These are phyloP conservation scores for Neopestalotiopsis sp. DNA, from an alignment of 2,329 filamentous ascomycete species.

Conservation along the genomic window DNA sequence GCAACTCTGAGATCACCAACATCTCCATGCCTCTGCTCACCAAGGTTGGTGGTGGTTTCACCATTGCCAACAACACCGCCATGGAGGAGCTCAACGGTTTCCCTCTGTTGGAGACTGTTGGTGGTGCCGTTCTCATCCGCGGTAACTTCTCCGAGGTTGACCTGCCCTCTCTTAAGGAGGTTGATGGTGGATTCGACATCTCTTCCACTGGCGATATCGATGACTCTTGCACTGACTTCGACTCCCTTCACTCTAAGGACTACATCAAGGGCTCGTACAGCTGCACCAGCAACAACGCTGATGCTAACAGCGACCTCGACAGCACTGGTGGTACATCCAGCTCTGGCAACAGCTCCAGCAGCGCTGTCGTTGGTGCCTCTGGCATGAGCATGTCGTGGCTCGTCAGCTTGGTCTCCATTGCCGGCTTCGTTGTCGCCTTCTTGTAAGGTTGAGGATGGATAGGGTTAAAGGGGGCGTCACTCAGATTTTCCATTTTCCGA, in stretches of 20 bases:
- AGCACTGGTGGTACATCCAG: slow-evolving; percentile 34
- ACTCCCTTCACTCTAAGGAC: slow-evolving; percentile 46
- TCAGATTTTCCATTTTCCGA: slow-evolving; percentile 31
- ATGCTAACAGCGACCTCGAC: slow-evolving; percentile 56
- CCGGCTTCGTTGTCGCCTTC: slow-evolving; percentile 52
- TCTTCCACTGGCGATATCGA: slow-evolving; percentile 68
- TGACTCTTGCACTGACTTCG: slow-evolving; percentile 60
- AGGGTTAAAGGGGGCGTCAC: slow-evolving; percentile 28
- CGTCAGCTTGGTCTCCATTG: slow-evolving; percentile 53
- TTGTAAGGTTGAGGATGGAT: slow-evolving; percentile 47
- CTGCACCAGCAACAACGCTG: slow-evolving; percentile 57
- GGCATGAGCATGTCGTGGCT: slow-evolving; percentile 51
- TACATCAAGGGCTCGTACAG: slow-evolving; percentile 54
- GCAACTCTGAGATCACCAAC: slow-evolving; percentile 71
- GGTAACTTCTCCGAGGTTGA: slow-evolving; percentile 79
- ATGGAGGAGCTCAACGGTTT: slow-evolving; percentile 72
- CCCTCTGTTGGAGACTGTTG: slow-evolving; percentile 69
- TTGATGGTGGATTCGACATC: slow-evolving; percentile 75
- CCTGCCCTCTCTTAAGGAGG: slow-evolving; percentile 70
- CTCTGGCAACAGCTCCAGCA: slow-evolving; percentile 36
- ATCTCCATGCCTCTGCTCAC: slow-evolving; percentile 75
- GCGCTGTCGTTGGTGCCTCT: slow-evolving; percentile 50
- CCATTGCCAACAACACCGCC: slow-evolving; percentile 86
- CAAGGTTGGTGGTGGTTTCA: slow-evolving; percentile 77
- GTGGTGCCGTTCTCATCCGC: slow-evolving; percentile 82